Evolutionary conservation across 345 rosid genomes (phyloP), one percentile per base, ranked within the genome.

Genomic region (Eucalyptus guilfoylei): DNA sequence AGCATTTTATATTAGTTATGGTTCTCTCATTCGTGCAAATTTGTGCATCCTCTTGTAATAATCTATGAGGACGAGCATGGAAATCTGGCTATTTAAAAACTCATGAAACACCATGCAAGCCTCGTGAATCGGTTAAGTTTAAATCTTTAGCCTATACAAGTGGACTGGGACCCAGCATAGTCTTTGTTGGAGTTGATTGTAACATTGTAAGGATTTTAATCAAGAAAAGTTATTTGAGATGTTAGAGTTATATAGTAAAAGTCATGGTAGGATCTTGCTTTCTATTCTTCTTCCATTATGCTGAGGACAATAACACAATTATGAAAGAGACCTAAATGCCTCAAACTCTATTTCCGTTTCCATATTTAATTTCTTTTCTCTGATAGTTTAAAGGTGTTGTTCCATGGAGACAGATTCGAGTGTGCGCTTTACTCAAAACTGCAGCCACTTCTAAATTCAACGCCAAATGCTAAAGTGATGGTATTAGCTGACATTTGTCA

Each of bases 111-210:
- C 16, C 2, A 14, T 23, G 30, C 28, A 76, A 76, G 9, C 2
- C 5, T 40, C 1, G 1, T 76, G 85, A 76, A 40, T 23, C 0
- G 9, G 0, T 11, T 40, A 21, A 76, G 28, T 76, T 76, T 5
- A 76, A 11, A 76, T 19, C 6, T 72, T 11, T 37, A 23, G 28
- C 14, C 1, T 11, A 14, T 6, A 0, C 14, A 11, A 37, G 28
- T 72, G 21, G 45, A 12, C 3, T 3, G 0, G 8, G 9, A 37
- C 83, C 3, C 3, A 19, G 1, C 8, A 19, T 0, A 5, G 8
- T 21, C 14, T 72, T 72, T 76, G 9, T 37, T 19, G 83, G 45
- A 76, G 83, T 37, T 76, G 26, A 37, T 76, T 6, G 14, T 11
- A 37, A 40, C 45, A 76, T 19, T 19, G 15, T 37, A 76, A 76